These are phyloP conservation scores for Starmera quercuum DNA, from an alignment of 805 yeast genomes.

Conservation along the genomic window DNA sequence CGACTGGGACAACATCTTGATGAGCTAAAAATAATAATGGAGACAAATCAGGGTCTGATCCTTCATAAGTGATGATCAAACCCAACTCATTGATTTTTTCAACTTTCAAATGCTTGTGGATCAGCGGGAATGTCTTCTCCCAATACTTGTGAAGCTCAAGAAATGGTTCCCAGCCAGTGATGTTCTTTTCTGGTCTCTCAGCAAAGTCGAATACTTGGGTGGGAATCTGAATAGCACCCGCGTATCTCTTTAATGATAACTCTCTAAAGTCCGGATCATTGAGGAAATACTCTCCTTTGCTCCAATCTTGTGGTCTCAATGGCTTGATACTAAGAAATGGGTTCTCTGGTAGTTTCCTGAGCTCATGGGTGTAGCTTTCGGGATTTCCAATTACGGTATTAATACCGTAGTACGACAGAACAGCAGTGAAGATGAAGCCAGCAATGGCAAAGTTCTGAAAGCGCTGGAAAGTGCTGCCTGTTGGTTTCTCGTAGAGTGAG, in stretches of 20 bases:
- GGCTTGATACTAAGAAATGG: slow-evolving; percentile 16
- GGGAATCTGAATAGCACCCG: slow-evolving; percentile 56
- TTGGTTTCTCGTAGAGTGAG: no score
- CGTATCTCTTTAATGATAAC: slow-evolving; percentile 35
- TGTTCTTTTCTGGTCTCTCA: slow-evolving; percentile 23
- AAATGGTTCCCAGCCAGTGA: slow-evolving; percentile 28
- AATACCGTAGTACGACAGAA: no score
- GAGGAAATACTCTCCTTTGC: slow-evolving; percentile 18
- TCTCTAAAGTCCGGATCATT: slow-evolving; percentile 28
- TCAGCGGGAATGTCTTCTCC: slow-evolving; percentile 47
- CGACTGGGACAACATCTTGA: slow-evolving; percentile 80
- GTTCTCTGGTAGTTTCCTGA: slow-evolving; percentile 2
- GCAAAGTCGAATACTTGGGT: slow-evolving; percentile 56
- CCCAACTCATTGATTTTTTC: slow-evolving; percentile 59
- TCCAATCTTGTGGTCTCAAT: slow-evolving; percentile 14
- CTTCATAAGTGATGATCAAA: slow-evolving; percentile 57
- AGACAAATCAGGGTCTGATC: slow-evolving; percentile 40
- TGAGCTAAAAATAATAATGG: slow-evolving; percentile 73
- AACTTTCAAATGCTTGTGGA: slow-evolving; percentile 37
- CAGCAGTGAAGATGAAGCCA: no score
- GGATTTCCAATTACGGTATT: no score
- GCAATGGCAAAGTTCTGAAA: no score
- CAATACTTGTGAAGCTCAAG: slow-evolving; percentile 44
- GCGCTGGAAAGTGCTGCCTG: no score
- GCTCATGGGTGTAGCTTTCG: no score